Base-by-base conservation (phyloP, 1,139 yeast genomes). In the Taphrina flavorubra region DNA sequence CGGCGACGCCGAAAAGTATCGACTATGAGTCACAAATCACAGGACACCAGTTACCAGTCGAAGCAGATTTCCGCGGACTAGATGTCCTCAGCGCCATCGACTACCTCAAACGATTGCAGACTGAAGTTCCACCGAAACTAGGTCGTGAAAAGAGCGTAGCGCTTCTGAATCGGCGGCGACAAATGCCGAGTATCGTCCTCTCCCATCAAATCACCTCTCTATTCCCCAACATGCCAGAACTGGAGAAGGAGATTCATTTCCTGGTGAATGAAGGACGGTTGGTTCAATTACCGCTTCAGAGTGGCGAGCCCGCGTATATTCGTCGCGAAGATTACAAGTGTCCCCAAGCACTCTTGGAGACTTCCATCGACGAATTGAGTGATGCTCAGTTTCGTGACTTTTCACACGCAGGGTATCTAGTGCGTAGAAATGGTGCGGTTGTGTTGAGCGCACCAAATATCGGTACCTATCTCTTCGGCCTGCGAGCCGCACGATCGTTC, bases 71-170 rank as follows among this genome's bases (percentile, higher is more conserved):
- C 18, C 55, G 51, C 2, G 67, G 67, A 34, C 56, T 63, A 13
- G 67, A 63, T 39, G 44, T 56, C 31, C 47, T 63, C 42, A 55
- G 61, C 18, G 67, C 67, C 34, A 55, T 63, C 39, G 61, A 63
- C 47, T 63, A 63, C 25, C 61, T 63, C 34, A 63, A 63, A 25
- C 34, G 46, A 31, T 56, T 51, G 10, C 61, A 53, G 20, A 36
- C 39, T 6, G 42, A 20, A 8, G 13, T 44, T 10, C 67, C 67
- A 36, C 46, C 67, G 10, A 31, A 37, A 34, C 18, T 51, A 25
- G n/a, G 51, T 25, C 67, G 67, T 36, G 67, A 44, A 18, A 47
- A 44, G 40, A 47, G 51, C 13, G 34, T 58, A 6, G 61, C 55
- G 13, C 36, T 63, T 10, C 31, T 63, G 39, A 44, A 46, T 18